These are phyloP conservation scores for Exserohilum turcica DNA, from an alignment of 2,329 filamentous ascomycete species.

Conservation along the genomic window DNA sequence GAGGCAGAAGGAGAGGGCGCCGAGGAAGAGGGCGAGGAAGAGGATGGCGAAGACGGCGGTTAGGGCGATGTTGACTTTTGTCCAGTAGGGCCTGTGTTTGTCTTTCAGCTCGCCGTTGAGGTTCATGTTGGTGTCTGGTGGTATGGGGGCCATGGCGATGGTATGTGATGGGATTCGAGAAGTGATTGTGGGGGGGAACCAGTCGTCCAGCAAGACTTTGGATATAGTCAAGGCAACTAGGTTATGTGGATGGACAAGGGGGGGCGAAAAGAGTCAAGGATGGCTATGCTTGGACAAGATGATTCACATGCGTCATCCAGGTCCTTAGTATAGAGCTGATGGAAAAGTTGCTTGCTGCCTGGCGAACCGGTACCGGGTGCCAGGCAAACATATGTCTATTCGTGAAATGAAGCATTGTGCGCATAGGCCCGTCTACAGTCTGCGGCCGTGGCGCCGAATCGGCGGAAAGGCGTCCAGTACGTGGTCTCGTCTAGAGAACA, in stretches of 20 bases:
- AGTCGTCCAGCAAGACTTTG: not conserved
- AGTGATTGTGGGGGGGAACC: not conserved
- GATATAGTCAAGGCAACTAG: not conserved
- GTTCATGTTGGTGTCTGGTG: constrained; percentile 19
- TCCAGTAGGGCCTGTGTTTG: constrained; percentile 29
- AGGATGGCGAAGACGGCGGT: constrained; percentile 35
- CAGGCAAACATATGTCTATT: constrained; percentile 34
- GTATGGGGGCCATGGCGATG: constrained; percentile 34
- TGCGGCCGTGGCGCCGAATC: constrained; percentile 21
- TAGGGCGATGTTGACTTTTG: constrained; percentile 34
- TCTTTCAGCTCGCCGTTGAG: constrained; percentile 12
- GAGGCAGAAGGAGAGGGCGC: constrained; percentile 28
- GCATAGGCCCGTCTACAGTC: constrained; percentile 25
- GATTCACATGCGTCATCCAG: constrained; percentile 13
- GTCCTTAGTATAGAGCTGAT: constrained; percentile 13
- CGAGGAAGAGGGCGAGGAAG: constrained; percentile 24
- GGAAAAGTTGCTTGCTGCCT: constrained; percentile 11
- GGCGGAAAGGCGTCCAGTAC: constrained; percentile 31
- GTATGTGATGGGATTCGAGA: not conserved
- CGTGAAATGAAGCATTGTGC: constrained; percentile 28
- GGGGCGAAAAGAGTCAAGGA: constrained; percentile 15
- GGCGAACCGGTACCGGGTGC: constrained; percentile 15
- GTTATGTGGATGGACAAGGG: constrained; percentile 5
- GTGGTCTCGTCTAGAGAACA: constrained; percentile 23
- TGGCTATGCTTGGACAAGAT: constrained; percentile 26